phyloP scores from a whole-genome alignment of 2,329 filamentous ascomycete genomes.

The Trichoderma semiorbis region DNA sequence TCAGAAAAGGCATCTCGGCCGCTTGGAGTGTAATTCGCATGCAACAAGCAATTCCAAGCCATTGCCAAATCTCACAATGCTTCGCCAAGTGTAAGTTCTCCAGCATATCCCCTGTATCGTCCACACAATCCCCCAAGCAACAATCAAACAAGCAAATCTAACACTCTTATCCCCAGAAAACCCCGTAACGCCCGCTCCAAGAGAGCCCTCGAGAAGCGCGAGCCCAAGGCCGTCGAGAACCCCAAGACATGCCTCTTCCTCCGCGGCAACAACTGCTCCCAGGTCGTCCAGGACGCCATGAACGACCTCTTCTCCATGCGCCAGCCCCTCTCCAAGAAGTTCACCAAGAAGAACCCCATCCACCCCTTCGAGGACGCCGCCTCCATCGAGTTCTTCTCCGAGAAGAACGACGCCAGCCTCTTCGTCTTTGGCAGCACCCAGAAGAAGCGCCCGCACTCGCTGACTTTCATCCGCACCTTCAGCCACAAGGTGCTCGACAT shows the following conservation, averaged over 20 bases:
- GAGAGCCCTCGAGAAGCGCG: conserved; percentile 88
- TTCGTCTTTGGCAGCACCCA: conserved; percentile 79
- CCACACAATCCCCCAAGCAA: not conserved
- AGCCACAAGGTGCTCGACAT: conserved; percentile 88
- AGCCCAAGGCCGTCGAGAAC: conserved; percentile 84
- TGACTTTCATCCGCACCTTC: conserved; percentile 82
- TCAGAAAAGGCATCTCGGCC: conserved; percentile 1
- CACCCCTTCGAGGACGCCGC: conserved; percentile 90
- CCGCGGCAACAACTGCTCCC: conserved; percentile 79
- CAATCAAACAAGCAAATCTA: not conserved
- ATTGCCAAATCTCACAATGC: conserved; percentile 36
- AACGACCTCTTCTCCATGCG: conserved; percentile 83
- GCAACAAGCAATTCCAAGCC: conserved; percentile 5
- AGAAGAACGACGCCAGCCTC: conserved; percentile 91
- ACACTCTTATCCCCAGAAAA: conserved; percentile 41
- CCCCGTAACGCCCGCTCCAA: conserved; percentile 80
- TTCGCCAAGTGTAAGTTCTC: conserved; percentile 47
- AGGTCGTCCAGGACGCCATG: conserved; percentile 77
- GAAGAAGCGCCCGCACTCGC: conserved; percentile 92
- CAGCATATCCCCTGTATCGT: too few relatives aligned
- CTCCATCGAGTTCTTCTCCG: conserved; percentile 89
- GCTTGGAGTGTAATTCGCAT: not conserved
- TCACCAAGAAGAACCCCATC: conserved; percentile 95
- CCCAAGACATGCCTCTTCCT: conserved; percentile 88
- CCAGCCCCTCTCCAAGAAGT: conserved; percentile 79